Conservation (phyloP, 768 basidiomycete genomes). For the Suillus variegatus region DNA sequence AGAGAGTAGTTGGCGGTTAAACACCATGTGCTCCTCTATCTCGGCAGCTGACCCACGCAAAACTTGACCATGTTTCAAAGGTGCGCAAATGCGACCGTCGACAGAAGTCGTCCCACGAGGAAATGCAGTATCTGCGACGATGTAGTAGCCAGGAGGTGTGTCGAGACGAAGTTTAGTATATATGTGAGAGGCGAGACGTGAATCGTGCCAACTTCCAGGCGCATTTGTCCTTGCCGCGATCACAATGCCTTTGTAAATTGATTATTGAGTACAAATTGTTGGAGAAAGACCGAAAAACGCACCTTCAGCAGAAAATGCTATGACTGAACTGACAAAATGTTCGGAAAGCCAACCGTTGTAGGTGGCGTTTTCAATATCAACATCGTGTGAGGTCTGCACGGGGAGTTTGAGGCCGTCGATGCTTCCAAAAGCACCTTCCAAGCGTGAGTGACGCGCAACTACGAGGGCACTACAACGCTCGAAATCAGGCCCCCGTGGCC, state of each 20-base stretch:
- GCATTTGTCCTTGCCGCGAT: slow-evolving; percentile 38
- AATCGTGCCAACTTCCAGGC: slow-evolving; percentile 53
- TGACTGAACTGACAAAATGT: slow-evolving; percentile 19
- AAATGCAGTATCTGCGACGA: slow-evolving; percentile 49
- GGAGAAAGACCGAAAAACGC: neutral
- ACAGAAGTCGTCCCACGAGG: slow-evolving; percentile 36
- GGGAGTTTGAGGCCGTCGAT: slow-evolving; percentile 45
- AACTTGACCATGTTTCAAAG: slow-evolving; percentile 35
- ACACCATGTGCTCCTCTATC: slow-evolving; percentile 23
- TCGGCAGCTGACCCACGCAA: slow-evolving; percentile 17
- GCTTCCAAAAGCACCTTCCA: slow-evolving; percentile 24
- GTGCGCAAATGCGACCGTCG: slow-evolving; percentile 35
- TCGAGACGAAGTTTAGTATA: slow-evolving; percentile 34
- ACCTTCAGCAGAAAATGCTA: slow-evolving; percentile 31
- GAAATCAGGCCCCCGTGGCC: too few relatives aligned
- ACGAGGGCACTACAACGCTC: too few relatives aligned
- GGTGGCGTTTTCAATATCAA: slow-evolving; percentile 47
- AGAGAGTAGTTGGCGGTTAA: slow-evolving; percentile 43
- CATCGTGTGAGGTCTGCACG: slow-evolving; percentile 37
- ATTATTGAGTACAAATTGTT: neutral
- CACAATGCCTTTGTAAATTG: slow-evolving; percentile 33
- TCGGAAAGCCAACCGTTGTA: slow-evolving; percentile 45
- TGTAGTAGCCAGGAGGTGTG: slow-evolving; percentile 43
- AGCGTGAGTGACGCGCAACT: too few relatives aligned
- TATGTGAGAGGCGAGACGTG: slow-evolving; percentile 39